Evolutionary conservation across 768 basidiomycete genomes (phyloP).

Genomic region (Leccinellum luteum): DNA sequence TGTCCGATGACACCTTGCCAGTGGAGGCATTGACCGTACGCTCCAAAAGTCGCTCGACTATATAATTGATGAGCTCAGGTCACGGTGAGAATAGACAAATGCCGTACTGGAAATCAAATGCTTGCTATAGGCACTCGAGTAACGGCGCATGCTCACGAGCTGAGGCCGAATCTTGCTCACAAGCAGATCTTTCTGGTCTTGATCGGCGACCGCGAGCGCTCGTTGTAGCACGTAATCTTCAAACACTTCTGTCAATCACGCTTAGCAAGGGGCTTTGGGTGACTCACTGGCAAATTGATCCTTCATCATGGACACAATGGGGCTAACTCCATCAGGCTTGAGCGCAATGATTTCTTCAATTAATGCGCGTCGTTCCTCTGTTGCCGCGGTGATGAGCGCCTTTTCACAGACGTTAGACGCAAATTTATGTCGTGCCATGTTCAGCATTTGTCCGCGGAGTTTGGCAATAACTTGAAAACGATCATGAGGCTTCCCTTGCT

Average conservation of each 20-base stretch:
- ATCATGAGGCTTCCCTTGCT: constrained; percentile 73
- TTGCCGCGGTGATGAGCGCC: constrained; percentile 65
- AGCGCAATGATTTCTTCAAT: constrained; percentile 79
- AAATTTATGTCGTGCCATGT: constrained; percentile 85
- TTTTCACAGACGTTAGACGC: constrained; percentile 97
- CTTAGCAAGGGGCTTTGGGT: background rate
- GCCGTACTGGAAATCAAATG: constrained; percentile 76
- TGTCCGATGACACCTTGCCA: constrained; percentile 27
- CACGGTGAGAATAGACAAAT: background rate
- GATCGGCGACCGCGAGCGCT: constrained; percentile 65
- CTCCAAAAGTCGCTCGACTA: constrained; percentile 71
- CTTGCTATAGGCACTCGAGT: constrained; percentile 72
- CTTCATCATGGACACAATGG: constrained; percentile 71
- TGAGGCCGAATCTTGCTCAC: constrained; percentile 64
- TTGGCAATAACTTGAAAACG: constrained; percentile 60
- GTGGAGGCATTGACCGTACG: constrained; percentile 39
- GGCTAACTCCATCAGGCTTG: constrained; percentile 64
- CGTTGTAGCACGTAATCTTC: constrained; percentile 86
- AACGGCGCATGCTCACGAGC: constrained; percentile 66
- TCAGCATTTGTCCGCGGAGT: constrained; percentile 74
- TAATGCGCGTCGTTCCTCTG: constrained; percentile 62
- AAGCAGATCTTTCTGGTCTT: constrained; percentile 67
- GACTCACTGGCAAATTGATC: constrained; percentile 85
- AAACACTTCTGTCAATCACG: background rate
- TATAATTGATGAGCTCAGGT: constrained; percentile 8